Evolutionary conservation across 129 eudicot genomes (phyloP).

Genomic region (Chrysanthemum makinoi): DNA sequence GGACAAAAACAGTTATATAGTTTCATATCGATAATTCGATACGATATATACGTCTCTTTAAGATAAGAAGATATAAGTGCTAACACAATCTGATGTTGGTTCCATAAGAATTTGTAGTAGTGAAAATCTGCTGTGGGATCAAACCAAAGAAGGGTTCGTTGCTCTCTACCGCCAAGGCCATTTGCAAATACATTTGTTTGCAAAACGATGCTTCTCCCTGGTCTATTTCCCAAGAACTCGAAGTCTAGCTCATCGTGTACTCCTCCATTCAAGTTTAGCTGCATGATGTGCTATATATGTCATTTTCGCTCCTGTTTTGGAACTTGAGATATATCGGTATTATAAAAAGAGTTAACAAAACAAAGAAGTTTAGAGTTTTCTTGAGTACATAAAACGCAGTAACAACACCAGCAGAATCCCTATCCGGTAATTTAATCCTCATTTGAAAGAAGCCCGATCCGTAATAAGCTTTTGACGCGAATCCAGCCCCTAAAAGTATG

Average conservation of each 20-base stretch:
- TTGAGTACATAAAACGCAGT: constrained; percentile 64
- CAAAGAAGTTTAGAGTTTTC: constrained; percentile 2
- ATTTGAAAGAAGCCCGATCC: constrained; percentile 72
- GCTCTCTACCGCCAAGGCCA: constrained; percentile 75
- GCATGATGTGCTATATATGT: constrained; percentile 8
- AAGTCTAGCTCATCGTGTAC: constrained; percentile 76
- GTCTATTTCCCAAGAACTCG: constrained; percentile 77
- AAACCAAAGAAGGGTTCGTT: constrained; percentile 69
- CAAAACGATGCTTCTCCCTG: constrained; percentile 49
- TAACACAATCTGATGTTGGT: constrained; percentile 68
- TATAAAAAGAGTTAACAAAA: neutral
- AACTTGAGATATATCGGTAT: no score
- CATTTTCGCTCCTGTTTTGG: neutral
- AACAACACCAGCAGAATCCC: constrained; percentile 70
- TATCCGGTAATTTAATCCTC: constrained; percentile 65
- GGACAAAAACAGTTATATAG: no score
- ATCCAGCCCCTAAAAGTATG: constrained; percentile 54
- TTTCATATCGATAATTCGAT: neutral
- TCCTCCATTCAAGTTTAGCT: constrained; percentile 43
- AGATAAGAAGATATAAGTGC: constrained; percentile 20
- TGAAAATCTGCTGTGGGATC: constrained; percentile 74
- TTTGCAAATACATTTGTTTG: constrained; percentile 68
- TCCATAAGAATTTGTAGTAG: constrained; percentile 72
- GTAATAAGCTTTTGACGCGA: constrained; percentile 58
- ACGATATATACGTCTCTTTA: neutral